Percentiles rank a stretch among this genome's conserved stretches.
Evolutionary conservation across 2,329 filamentous ascomycete genomes (phyloP).

Genomic region (Xylaria hypoxylon): DNA sequence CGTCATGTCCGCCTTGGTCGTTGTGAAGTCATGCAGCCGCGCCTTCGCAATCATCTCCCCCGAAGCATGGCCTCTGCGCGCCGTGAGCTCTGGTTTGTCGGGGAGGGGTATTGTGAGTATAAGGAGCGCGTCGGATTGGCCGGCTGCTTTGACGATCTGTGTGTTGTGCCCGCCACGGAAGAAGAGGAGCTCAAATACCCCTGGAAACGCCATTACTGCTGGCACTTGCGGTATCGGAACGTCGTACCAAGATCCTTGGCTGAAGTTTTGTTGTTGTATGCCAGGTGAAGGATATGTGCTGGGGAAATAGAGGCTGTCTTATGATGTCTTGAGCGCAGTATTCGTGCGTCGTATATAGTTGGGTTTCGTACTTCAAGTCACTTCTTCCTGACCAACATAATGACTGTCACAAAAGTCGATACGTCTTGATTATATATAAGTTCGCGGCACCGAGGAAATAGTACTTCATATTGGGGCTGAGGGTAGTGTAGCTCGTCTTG

Average conservation of each 20-base stretch:
- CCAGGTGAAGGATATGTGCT: too few relatives aligned
- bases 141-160: slow-evolving; percentile 1
- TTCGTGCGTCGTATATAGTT: too few relatives aligned
- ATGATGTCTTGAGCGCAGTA: too few relatives aligned
- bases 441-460: too few relatives aligned
- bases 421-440: too few relatives aligned
- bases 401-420: too few relatives aligned
- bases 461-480: too few relatives aligned
- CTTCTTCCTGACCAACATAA: too few relatives aligned
- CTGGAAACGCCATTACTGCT: not conserved
- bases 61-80: not conserved
- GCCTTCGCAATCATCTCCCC: slow-evolving; percentile 9
- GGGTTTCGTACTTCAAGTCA: too few relatives aligned
- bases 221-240: not conserved
- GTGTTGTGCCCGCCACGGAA: not conserved
- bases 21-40: slow-evolving; percentile 13
- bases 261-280: not conserved
- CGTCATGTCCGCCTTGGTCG: slow-evolving; percentile 22
- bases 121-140: slow-evolving; percentile 9
- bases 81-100: slow-evolving; percentile 10
- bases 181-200: slow-evolving; percentile 3
- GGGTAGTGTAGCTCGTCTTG: too few relatives aligned
- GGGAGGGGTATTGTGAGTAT: slow-evolving; percentile 1
- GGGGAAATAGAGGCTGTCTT: too few relatives aligned
- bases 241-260: not conserved